Evolutionary conservation across 2,329 filamentous ascomycete genomes (phyloP), one percentile per base, ranked within the genome.

Genomic region (Xenoacremonium recifei): DNA sequence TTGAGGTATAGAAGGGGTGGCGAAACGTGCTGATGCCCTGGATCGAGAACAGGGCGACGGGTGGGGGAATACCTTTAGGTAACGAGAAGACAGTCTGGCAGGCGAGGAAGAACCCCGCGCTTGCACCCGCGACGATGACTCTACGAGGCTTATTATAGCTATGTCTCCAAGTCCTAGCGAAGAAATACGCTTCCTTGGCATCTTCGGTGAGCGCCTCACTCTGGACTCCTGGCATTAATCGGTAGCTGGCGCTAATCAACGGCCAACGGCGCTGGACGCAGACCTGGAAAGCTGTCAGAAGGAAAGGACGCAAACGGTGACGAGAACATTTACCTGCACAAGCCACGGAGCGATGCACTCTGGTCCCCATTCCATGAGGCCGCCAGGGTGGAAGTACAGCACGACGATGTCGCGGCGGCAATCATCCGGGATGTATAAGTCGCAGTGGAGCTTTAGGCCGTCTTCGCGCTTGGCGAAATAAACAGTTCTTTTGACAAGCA

Each of bases 311-410:
- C n/a, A n/a, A n/a, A n/a, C n/a, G n/a, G n/a, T n/a, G n/a, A n/a
- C n/a, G n/a, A 11, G n/a, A 21, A 19, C n/a, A 43, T 44, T 37
- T 38, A 60, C 60, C 42, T 66, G 63, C 9, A 60, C 62, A 4
- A 68, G 57, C 64, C 65, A 67, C 2, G 65, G 65, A 2, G 63
- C 60, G 10, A 68, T 51, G 6, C 49, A 53, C 17, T 53, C 54
- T 9, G 60, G 57, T 11, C 57, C 55, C 37, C 62, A 65, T n/a
- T 53, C 54, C 11, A 61, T 54, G 5, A 67, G 54, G 1, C 63
- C 64, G 13, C 65, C 64, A 0, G 63, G 55, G 21, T 68, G 65
- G 42, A 68, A 68, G 50, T 63, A 68, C 15, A 68, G 50, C 20
- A 66, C 55, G n/a, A 63, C 58, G 4, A 62, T 42, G 33, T 49